Conservation (phyloP, 495 filamentous ascomycete genomes). For the Thozetella sp. region DNA sequence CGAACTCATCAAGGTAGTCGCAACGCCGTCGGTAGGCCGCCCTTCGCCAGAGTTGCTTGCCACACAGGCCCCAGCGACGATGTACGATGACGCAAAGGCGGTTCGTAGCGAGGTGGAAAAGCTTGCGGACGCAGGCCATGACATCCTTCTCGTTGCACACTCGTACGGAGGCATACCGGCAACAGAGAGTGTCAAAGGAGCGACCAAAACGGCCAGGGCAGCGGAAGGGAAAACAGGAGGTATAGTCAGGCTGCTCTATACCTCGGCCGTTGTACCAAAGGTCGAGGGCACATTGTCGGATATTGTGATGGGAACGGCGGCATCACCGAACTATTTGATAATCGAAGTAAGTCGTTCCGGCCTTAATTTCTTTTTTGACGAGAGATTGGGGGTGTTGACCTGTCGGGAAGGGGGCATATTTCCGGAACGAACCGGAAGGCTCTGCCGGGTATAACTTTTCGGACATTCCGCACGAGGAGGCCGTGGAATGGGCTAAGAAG, state of each 20-base stretch:
- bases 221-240: conserved; percentile 32
- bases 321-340: neutral
- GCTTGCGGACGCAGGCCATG: conserved; percentile 25
- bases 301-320: neutral
- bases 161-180: conserved; percentile 32
- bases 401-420: neutral
- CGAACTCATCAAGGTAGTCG: too few relatives aligned
- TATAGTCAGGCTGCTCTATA: conserved; percentile 35
- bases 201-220: conserved; percentile 35
- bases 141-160: conserved; percentile 28
- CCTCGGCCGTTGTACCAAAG: conserved; percentile 17
- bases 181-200: conserved; percentile 25
- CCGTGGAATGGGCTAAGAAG: conserved; percentile 15
- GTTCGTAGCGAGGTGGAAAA: neutral
- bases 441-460: conserved; percentile 14
- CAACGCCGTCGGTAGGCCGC: too few relatives aligned
- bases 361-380: neutral
- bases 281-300: conserved; percentile 9
- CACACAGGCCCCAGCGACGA: neutral
- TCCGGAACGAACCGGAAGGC: neutral
- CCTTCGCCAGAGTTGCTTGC: too few relatives aligned
- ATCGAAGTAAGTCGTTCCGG: neutral
- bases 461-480: conserved; percentile 15
- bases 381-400: neutral
- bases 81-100: neutral